Conservation (phyloP, 1,284 basidiomycete species). For the Neolentinus lepideus region DNA sequence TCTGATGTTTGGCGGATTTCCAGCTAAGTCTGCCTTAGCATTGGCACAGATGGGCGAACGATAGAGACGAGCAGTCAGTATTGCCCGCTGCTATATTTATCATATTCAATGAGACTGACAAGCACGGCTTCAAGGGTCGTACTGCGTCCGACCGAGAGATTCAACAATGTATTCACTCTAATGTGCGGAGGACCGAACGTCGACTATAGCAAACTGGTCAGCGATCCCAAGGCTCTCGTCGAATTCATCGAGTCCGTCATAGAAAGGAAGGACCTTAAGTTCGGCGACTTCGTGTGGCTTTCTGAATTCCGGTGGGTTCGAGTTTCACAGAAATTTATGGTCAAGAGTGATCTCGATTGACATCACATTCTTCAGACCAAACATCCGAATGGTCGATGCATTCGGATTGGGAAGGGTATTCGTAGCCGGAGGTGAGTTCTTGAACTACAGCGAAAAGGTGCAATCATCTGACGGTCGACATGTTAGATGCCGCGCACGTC, state of each 20-base stretch:
- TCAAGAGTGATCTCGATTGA: not conserved
- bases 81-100: not conserved
- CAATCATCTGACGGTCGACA: too few species aligned
- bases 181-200: not conserved
- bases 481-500: slow-evolving; percentile 11
- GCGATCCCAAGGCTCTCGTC: slow-evolving; percentile 10
- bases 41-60: slow-evolving; percentile 23
- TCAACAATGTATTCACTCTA: slow-evolving; percentile 11
- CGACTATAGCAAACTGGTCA: slow-evolving; percentile 4
- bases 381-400: slow-evolving; percentile 28
- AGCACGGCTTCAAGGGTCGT: not conserved
- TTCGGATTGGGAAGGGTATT: slow-evolving; percentile 27
- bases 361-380: slow-evolving; percentile 18
- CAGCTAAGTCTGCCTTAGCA: slow-evolving; percentile 12
- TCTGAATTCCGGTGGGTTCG: slow-evolving; percentile 17
- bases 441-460: too few species aligned
- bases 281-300: slow-evolving; percentile 11
- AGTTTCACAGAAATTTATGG: not conserved
- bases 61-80: slow-evolving; percentile 10
- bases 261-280: slow-evolving; percentile 6
- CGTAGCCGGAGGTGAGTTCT: slow-evolving; percentile 25
- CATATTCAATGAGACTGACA: too few species aligned
- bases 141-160: slow-evolving; percentile 7
- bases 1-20: not conserved
- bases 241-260: slow-evolving; percentile 4